Evolutionary conservation across 2,329 filamentous ascomycete genomes (phyloP).

Genomic region (Pezicula radicicola): DNA sequence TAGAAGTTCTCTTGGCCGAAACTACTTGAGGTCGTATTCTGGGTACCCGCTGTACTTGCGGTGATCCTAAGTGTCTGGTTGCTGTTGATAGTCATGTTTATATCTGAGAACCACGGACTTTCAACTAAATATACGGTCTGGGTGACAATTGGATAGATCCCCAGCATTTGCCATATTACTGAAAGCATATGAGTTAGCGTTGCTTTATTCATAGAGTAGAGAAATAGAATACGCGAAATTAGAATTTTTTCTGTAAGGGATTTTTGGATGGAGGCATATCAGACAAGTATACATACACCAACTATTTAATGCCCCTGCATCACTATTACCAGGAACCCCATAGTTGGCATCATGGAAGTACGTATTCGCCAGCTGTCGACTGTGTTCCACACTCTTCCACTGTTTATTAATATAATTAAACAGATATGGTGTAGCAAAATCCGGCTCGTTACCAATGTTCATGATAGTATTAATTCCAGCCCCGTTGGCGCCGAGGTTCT

Average conservation of each 20-base stretch:
- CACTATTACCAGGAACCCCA: conserved; percentile 40
- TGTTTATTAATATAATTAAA: conserved; percentile 44
- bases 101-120: conserved; percentile 40
- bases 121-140: conserved; percentile 53
- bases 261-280: too few species aligned
- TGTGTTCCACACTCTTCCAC: conserved; percentile 33
- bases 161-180: conserved; percentile 45
- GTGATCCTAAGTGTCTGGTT: conserved; percentile 39
- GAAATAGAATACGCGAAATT: too few species aligned
- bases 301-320: conserved; percentile 43
- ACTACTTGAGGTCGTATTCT: too few species aligned
- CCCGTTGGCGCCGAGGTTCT: too few species aligned
- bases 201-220: too few species aligned
- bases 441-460: conserved; percentile 52
- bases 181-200: too few species aligned
- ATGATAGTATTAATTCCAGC: conserved; percentile 26
- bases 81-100: conserved; percentile 33
- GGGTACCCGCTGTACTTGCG: conserved; percentile 29
- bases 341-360: conserved; percentile 33
- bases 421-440: conserved; percentile 47
- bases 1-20: conserved; percentile 43
- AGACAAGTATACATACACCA: conserved; percentile 26
- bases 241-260: too few species aligned
- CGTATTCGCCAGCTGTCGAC: conserved; percentile 32
- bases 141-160: conserved; percentile 51